Evolutionary conservation across 1,284 basidiomycete species (phyloP).

Genomic region (Ceraceosorus guamensis): DNA sequence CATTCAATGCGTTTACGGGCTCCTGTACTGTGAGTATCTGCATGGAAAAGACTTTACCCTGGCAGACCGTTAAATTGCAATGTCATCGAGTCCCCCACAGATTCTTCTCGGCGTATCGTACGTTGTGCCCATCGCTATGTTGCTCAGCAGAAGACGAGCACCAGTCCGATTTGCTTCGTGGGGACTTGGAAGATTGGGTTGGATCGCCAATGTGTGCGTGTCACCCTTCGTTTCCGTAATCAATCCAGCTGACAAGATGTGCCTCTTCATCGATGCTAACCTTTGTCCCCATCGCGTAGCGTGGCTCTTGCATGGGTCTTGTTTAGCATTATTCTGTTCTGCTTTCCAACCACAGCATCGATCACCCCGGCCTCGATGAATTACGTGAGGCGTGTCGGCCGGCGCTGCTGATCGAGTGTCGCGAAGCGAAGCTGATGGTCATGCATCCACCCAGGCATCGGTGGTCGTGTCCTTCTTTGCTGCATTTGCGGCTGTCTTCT

Average conservation of each 20-base stretch:
- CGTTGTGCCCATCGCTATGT: slow-evolving; percentile 50
- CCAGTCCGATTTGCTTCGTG: slow-evolving; percentile 48
- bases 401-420: not conserved
- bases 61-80: not conserved
- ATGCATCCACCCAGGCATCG: not conserved
- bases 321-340: slow-evolving; percentile 51
- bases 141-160: slow-evolving; percentile 45
- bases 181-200: slow-evolving; percentile 50
- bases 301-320: slow-evolving; percentile 51
- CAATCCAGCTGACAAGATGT: not conserved
- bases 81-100: not conserved
- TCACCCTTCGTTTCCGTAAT: not conserved
- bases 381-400: slow-evolving; percentile 26
- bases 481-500: slow-evolving; percentile 7
- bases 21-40: slow-evolving; percentile 14
- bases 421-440: not conserved
- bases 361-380: slow-evolving; percentile 50
- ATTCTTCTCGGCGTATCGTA: slow-evolving; percentile 33
- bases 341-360: slow-evolving; percentile 50
- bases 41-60: not conserved
- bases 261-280: not conserved
- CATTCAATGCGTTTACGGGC: slow-evolving; percentile 36
- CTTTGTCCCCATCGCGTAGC: not conserved
- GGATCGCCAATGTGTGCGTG: slow-evolving; percentile 37
- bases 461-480: slow-evolving; percentile 9